Evolutionary conservation across 164 flowering plant genomes (phyloP), one percentile per base, ranked within the genome.

Genomic region (Magnolia sinica): DNA sequence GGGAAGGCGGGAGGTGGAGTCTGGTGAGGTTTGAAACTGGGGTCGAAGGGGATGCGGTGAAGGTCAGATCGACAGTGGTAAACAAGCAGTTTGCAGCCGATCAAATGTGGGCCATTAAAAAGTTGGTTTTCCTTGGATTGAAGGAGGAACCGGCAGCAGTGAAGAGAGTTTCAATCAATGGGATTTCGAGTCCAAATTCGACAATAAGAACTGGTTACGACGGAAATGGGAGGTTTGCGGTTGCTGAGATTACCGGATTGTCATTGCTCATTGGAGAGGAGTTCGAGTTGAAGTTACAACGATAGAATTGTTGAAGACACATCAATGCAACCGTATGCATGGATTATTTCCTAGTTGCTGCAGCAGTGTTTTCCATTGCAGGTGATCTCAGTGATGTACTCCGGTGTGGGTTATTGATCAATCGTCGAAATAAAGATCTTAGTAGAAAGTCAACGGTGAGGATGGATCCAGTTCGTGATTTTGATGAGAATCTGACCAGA

Each of bases 121-220:
- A 88, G 82, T 83, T 91, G 4, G 87, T 83, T 37, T 45, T 92
- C 73, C 55, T 90, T 3, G 98, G 96, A 7, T 20, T 93, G 73
- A 77, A 78, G 64, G 76, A 64, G 49, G 70, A 71, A n/a, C 16
- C 70, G 1, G 59, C 71, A 22, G 19, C 9, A 14, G 23, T 52
- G 6, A 52, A 63, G 20, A 65, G 68, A 23, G 14, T 45, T 77
- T 8, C 22, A 45, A 72, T 24, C 13, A 63, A 76, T 51, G 24
- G 29, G 20, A 72, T 27, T 61, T 19, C 27, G 23, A 52, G 23
- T n/a, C 18, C 31, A 4, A 23, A 63, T 9, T 65, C 77, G 16
- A 68, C 23, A 6, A 18, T 70, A 1, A 81, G 37, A 68, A 68
- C 72, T 49, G 79, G 63, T 27, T 50, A 68, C 18, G 75, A n/a